Percentiles rank a stretch among this genome's conserved stretches.
phyloP scores from a whole-genome alignment of 352 stramenopile genomes.

The Phytophthora hibernalis region DNA sequence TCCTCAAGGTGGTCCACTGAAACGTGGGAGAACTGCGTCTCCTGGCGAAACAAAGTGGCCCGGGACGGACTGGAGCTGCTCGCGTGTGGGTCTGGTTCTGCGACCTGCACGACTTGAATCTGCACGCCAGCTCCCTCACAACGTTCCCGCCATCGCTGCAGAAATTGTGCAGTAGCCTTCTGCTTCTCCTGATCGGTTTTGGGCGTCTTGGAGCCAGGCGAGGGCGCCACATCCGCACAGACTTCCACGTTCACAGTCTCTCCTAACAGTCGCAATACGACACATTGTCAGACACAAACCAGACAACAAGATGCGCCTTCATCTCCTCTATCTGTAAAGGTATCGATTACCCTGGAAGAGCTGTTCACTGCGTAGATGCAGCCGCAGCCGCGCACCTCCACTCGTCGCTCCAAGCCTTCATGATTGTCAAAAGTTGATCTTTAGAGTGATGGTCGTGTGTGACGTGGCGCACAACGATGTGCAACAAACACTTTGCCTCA shows the following conservation, averaged over 20 bases:
- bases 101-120: constrained; percentile 51
- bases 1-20: constrained; percentile 18
- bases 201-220: neutral
- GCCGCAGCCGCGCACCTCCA: constrained; percentile 64
- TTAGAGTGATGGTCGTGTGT: constrained; percentile 17
- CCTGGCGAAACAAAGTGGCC: constrained; percentile 64
- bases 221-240: constrained; percentile 32
- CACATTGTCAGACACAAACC: constrained; percentile 3
- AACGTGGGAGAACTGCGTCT: constrained; percentile 55
- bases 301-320: constrained; percentile 7
- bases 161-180: constrained; percentile 1
- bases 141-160: constrained; percentile 48
- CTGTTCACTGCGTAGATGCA: constrained; percentile 58
- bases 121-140: constrained; percentile 61
- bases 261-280: constrained; percentile 28
- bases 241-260: constrained; percentile 54
- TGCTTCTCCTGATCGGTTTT: constrained; percentile 3
- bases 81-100: constrained; percentile 14
- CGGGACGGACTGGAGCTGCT: constrained; percentile 21
- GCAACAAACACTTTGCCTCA: no score
- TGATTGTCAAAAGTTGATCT: constrained; percentile 28
- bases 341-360: constrained; percentile 66
- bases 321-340: neutral
- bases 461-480: neutral
- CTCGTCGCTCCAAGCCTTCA: constrained; percentile 73